Conservation (phyloP, 805 yeast species). For the Candida qinlingensis region DNA sequence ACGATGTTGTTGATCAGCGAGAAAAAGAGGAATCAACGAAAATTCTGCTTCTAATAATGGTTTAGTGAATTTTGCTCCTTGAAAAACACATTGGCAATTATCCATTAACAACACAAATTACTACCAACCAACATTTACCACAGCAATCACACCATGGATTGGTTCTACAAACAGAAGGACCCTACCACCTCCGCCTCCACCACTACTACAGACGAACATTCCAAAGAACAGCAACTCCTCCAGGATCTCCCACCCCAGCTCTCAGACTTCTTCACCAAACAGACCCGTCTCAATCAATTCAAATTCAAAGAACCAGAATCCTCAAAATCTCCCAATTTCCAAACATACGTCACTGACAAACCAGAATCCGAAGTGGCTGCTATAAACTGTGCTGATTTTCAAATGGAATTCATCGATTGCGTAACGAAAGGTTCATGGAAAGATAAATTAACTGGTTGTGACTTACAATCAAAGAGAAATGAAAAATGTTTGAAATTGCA, state of each 20-base stretch:
- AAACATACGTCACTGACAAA: not conserved
- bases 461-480: constrained; percentile 5
- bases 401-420: constrained; percentile 17
- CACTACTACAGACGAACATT: not conserved
- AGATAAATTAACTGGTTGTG: constrained; percentile 17
- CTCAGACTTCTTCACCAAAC: not conserved
- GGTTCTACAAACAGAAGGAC: not conserved
- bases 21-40: too few relatives aligned
- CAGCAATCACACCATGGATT: not conserved
- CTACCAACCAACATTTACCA: too few relatives aligned
- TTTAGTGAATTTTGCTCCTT: too few relatives aligned
- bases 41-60: too few relatives aligned
- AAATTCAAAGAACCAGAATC: not conserved
- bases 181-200: too few relatives aligned
- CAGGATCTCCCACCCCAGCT: constrained; percentile 4
- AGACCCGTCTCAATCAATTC: not conserved
- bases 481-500: constrained; percentile 18
- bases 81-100: too few relatives aligned
- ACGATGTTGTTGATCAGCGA: too few relatives aligned
- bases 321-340: not conserved
- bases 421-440: constrained; percentile 16
- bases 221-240: constrained; percentile 1
- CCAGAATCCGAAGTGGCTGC: constrained; percentile 1
- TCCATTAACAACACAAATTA: too few relatives aligned
- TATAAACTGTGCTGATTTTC: constrained; percentile 21